phyloP scores from a whole-genome alignment of 2,329 filamentous ascomycete genomes.

The Fusarium coicis region DNA sequence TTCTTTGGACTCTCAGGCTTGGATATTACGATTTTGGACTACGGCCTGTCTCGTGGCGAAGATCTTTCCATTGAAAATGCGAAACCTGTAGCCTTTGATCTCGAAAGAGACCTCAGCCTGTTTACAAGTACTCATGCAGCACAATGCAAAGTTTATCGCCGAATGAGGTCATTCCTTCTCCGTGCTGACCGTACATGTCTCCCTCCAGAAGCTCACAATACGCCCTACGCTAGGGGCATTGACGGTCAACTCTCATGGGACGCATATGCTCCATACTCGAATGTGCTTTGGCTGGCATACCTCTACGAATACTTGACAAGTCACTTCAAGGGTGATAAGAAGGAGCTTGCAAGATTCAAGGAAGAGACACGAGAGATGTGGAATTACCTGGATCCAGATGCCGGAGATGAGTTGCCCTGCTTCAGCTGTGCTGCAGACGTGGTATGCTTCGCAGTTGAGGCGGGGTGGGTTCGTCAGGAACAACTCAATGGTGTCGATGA shows the following conservation, averaged over 20 bases:
- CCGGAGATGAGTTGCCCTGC: slow-evolving; percentile 57
- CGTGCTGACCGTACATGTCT: slow-evolving; percentile 62
- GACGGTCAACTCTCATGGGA: slow-evolving; percentile 65
- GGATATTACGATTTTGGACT: slow-evolving; percentile 73
- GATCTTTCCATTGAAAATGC: slow-evolving; percentile 52
- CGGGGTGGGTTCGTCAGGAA: slow-evolving; percentile 65
- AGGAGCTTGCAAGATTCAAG: slow-evolving; percentile 59
- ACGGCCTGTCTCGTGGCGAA: slow-evolving; percentile 70
- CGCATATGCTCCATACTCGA: slow-evolving; percentile 68
- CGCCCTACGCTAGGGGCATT: slow-evolving; percentile 58
- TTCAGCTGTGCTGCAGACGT: slow-evolving; percentile 67
- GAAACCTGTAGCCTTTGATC: slow-evolving; percentile 63
- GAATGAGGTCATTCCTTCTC: slow-evolving; percentile 68
- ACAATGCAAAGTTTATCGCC: slow-evolving; percentile 71
- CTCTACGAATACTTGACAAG: slow-evolving; percentile 64
- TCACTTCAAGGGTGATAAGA: slow-evolving; percentile 60
- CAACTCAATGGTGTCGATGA: slow-evolving; percentile 58
- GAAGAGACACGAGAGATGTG: slow-evolving; percentile 63
- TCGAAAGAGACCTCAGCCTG: slow-evolving; percentile 68
- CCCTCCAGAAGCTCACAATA: slow-evolving; percentile 58
- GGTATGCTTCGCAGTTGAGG: slow-evolving; percentile 66
- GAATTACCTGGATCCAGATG: slow-evolving; percentile 63
- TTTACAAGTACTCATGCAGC: slow-evolving; percentile 69
- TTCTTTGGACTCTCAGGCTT: slow-evolving; percentile 69
- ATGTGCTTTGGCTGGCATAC: slow-evolving; percentile 73